Percentiles rank a stretch among this genome's conserved stretches.
These are phyloP conservation scores for Mrakia blollopis DNA, from an alignment of 768 basidiomycete genomes.

Conservation along the genomic window DNA sequence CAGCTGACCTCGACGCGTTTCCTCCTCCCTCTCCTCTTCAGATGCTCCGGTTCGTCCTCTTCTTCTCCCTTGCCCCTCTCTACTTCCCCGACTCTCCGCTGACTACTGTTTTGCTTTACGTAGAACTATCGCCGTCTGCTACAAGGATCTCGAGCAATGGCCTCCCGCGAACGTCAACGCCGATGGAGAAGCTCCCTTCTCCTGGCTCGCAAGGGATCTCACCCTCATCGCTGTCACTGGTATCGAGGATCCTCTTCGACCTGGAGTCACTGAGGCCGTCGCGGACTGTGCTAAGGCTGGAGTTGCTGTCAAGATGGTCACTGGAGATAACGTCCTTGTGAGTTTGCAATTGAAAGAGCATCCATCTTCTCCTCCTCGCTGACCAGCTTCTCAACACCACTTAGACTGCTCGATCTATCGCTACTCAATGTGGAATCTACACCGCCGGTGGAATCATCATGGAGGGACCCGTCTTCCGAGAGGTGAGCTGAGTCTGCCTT, in stretches of 20 bases:
- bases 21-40: neutral
- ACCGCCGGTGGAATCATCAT: slow-evolving; percentile 90
- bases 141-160: slow-evolving; percentile 80
- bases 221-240: slow-evolving; percentile 86
- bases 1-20: neutral
- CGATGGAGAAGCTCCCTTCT: slow-evolving; percentile 51
- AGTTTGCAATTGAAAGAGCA: neutral
- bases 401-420: slow-evolving; percentile 84
- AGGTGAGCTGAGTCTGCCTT: slow-evolving; percentile 25
- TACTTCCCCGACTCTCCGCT: neutral
- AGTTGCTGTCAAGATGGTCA: slow-evolving; percentile 95
- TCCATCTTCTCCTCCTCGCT: neutral
- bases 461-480: slow-evolving; percentile 91
- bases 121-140: slow-evolving; percentile 89
- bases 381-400: neutral
- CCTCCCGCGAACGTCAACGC: slow-evolving; percentile 57
- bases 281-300: slow-evolving; percentile 71
- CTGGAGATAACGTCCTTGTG: slow-evolving; percentile 85
- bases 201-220: slow-evolving; percentile 65
- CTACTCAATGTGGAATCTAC: slow-evolving; percentile 92
- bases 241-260: slow-evolving; percentile 92
- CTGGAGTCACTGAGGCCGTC: slow-evolving; percentile 84
- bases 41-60: neutral
- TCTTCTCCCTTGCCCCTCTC: neutral
- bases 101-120: slow-evolving; percentile 48